A percentile compares a stretch with the other conserved stretches of the same genome.
Conservation (phyloP, 73 alveolate species). For the Paramecium bursaria region DNA sequence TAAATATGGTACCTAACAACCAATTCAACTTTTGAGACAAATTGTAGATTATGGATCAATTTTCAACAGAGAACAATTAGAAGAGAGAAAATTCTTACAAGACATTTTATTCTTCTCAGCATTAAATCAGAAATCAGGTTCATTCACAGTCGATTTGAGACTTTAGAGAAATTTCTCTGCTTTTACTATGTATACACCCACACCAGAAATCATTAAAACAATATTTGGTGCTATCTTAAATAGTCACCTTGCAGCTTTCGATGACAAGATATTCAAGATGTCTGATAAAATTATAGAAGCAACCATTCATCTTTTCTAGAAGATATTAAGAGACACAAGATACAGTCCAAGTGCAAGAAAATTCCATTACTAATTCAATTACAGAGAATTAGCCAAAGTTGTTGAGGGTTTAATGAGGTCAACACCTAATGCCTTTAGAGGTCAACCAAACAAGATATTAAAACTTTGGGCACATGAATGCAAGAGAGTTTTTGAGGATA, state of each 20-base stretch:
- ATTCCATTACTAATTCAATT: constrained; percentile 99
- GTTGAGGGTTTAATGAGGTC: constrained; percentile 94
- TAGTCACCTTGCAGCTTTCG: constrained; percentile 91
- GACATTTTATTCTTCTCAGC: constrained; percentile 65
- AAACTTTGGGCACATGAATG: constrained; percentile 99
- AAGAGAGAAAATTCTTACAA: constrained; percentile 79
- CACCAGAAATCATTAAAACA: constrained; percentile 86
- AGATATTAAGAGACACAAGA: constrained; percentile 88
- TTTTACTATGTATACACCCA: constrained; percentile 87
- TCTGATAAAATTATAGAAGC: constrained; percentile 92
- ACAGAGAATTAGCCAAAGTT: constrained; percentile 96
- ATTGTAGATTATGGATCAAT: constrained; percentile 95
- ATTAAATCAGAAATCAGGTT: constrained; percentile 91
- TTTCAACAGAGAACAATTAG: constrained; percentile 98
- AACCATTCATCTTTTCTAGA: constrained; percentile 85
- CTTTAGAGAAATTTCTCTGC: constrained; percentile 98
- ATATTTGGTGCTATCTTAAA: constrained; percentile 89
- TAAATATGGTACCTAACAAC: constrained; percentile 99
- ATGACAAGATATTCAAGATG: constrained; percentile 84
- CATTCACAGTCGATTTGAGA: constrained; percentile 97
- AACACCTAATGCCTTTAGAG: constrained; percentile 92
- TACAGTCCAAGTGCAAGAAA: constrained; percentile 99
- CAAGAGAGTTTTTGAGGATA: constrained; percentile 97
- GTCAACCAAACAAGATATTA: constrained; percentile 88
- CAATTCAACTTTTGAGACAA: constrained; percentile 96